Percentiles rank a stretch among this genome's conserved stretches.
Conservation (phyloP, 139 green algal species). For the Nannochloris sp. region DNA sequence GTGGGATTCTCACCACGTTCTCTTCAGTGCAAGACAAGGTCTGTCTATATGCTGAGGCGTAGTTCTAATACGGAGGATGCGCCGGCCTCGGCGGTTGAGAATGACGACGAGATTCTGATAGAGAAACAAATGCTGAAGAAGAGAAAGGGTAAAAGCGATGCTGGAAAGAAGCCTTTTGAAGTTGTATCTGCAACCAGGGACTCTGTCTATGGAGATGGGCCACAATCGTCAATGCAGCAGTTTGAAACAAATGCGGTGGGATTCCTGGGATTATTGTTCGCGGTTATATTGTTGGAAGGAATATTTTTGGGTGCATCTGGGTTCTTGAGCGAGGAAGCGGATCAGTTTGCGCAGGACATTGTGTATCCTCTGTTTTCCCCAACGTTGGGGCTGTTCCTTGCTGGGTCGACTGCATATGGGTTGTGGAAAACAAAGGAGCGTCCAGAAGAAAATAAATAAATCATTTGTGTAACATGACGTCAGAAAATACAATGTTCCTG, state of each 20-base stretch:
- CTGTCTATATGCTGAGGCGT: neutral
- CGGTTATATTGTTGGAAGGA: conserved; percentile 38
- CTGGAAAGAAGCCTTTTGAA: neutral
- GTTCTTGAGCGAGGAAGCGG: conserved; percentile 43
- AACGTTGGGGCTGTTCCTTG: conserved; percentile 43
- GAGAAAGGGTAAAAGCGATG: neutral
- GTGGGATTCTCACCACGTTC: neutral
- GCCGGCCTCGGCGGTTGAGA: neutral
- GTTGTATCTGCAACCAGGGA: conserved; percentile 16
- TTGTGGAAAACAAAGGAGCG: conserved; percentile 39
- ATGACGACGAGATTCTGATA: conserved; percentile 17
- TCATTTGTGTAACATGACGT: neutral
- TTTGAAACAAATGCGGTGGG: conserved; percentile 19
- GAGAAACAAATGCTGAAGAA: conserved; percentile 12
- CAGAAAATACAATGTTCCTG: neutral
- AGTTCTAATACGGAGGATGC: neutral
- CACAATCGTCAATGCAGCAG: conserved; percentile 12
- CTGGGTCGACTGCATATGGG: conserved; percentile 39
- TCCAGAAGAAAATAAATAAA: conserved; percentile 1
- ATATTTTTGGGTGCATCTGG: conserved; percentile 38
- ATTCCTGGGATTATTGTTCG: conserved; percentile 29
- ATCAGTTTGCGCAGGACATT: conserved; percentile 37
- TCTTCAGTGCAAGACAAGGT: neutral
- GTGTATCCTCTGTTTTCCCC: conserved; percentile 51
- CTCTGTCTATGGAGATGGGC: conserved; percentile 26